A percentile compares a stretch with the other conserved stretches of the same genome.
phyloP scores from a whole-genome alignment of 768 basidiomycete genomes.

The Heimioporus sp. region DNA sequence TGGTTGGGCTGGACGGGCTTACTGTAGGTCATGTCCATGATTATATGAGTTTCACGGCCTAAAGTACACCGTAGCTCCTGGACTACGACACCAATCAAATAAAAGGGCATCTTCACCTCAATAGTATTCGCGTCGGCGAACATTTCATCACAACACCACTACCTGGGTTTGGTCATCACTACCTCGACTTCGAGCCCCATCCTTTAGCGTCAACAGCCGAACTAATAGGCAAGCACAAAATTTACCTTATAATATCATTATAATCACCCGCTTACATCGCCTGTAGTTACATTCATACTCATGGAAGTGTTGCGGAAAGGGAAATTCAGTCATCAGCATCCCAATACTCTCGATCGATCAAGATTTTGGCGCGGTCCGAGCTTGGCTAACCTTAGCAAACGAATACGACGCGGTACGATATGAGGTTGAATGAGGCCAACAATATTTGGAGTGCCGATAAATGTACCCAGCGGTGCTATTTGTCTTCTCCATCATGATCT shows the following conservation, averaged over 20 bases:
- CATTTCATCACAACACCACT: constrained; percentile 49
- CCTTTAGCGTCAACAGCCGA: constrained; percentile 49
- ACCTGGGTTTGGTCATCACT: constrained; percentile 53
- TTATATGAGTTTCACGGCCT: constrained; percentile 1
- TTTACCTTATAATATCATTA: background rate
- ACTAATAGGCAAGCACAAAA: constrained; percentile 41
- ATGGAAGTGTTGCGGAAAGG: constrained; percentile 64
- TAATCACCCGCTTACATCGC: constrained; percentile 10
- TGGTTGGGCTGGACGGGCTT: constrained; percentile 51
- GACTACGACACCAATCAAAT: constrained; percentile 50
- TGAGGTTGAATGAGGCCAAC: constrained; percentile 7
- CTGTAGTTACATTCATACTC: constrained; percentile 57
- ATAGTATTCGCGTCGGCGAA: constrained; percentile 44
- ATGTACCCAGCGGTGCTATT: background rate
- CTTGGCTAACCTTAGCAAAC: constrained; percentile 27
- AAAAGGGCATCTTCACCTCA: constrained; percentile 52
- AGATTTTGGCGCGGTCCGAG: constrained; percentile 42
- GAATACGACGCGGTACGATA: constrained; percentile 33
- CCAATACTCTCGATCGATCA: constrained; percentile 47
- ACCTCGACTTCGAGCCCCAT: constrained; percentile 54
- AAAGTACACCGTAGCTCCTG: constrained; percentile 38
- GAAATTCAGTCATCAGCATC: constrained; percentile 46
- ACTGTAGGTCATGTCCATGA: constrained; percentile 37
- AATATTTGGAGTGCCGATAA: background rate
- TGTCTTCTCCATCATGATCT: constrained; percentile 1